Conservation (phyloP, 2,329 filamentous ascomycete genomes). For the Exophiala sp. region DNA sequence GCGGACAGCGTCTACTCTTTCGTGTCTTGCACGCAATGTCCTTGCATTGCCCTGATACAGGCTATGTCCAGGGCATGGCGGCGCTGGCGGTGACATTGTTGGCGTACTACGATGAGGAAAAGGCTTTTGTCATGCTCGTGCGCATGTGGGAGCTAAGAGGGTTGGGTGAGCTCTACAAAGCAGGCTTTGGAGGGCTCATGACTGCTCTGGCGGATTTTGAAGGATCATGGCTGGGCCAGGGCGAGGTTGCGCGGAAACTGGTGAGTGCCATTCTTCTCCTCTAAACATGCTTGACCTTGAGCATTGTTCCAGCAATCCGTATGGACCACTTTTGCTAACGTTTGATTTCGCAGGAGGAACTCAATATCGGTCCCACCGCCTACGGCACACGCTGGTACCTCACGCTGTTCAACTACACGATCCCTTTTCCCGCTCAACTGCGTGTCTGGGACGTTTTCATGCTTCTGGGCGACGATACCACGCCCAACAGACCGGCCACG, state of each 20-base stretch:
- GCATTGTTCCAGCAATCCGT: no score
- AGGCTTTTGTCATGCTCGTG: slow-evolving; percentile 93
- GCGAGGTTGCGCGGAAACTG: slow-evolving; percentile 75
- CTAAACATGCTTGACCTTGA: no score
- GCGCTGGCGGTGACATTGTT: slow-evolving; percentile 86
- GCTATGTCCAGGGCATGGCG: slow-evolving; percentile 98
- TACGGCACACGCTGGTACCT: slow-evolving; percentile 97
- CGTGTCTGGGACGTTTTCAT: slow-evolving; percentile 98
- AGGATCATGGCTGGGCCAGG: slow-evolving; percentile 71
- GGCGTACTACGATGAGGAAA: slow-evolving; percentile 95
- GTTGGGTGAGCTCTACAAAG: slow-evolving; percentile 76
- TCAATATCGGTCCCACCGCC: slow-evolving; percentile 80
- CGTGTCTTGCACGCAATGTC: slow-evolving; percentile 88
- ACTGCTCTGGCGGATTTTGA: slow-evolving; percentile 81
- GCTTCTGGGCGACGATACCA: slow-evolving; percentile 70
- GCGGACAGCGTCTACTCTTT: slow-evolving; percentile 87
- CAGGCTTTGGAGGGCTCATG: slow-evolving; percentile 84
- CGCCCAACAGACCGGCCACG: neutral
- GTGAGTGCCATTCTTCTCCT: slow-evolving; percentile 51
- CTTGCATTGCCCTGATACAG: slow-evolving; percentile 83
- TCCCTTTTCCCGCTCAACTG: slow-evolving; percentile 89
- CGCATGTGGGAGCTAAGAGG: slow-evolving; percentile 87
- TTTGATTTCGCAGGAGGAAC: slow-evolving; percentile 56
- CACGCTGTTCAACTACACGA: slow-evolving; percentile 93
- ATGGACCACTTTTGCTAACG: neutral